phyloP scores from a whole-genome alignment of 1,284 basidiomycete species.

The Moesziomyces sp. region DNA sequence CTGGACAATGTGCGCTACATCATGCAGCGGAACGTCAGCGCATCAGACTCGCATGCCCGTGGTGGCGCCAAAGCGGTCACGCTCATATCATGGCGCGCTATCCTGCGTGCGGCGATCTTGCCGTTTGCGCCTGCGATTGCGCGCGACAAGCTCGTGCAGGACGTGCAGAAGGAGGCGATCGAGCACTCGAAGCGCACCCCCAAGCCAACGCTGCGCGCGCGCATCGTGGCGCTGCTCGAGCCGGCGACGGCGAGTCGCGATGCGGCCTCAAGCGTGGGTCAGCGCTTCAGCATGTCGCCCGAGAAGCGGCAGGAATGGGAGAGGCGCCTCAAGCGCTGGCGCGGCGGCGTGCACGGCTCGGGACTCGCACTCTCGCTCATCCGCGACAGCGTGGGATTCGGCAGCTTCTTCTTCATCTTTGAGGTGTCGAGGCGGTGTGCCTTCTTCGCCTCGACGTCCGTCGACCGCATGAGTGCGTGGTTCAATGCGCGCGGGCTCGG shows the following conservation, averaged over 20 bases:
- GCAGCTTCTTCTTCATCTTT: conserved; percentile 68
- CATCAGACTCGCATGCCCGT: conserved; percentile 5
- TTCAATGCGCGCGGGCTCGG: conserved; percentile 47
- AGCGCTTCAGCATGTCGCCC: conserved; percentile 31
- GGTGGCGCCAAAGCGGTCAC: conserved; percentile 4
- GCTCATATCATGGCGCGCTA: conserved; percentile 60
- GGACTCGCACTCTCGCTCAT: conserved; percentile 65
- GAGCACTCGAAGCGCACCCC: conserved; percentile 29
- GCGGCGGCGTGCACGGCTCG: conserved; percentile 61
- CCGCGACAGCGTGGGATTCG: conserved; percentile 67
- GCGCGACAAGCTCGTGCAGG: conserved; percentile 44
- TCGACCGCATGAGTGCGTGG: conserved; percentile 57
- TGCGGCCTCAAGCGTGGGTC: conserved; percentile 6
- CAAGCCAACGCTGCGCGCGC: conserved; percentile 21
- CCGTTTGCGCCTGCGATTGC: conserved; percentile 59
- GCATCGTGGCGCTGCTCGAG: conserved; percentile 21
- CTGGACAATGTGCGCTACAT: conserved; percentile 69
- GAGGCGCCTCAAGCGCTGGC: conserved; percentile 49
- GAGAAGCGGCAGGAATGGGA: conserved; percentile 62
- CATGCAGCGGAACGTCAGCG: conserved; percentile 55
- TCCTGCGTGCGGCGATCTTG: conserved; percentile 61
- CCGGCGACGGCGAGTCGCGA: conserved; percentile 19
- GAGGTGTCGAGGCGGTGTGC: conserved; percentile 66
- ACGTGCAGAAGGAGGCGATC: conserved; percentile 46
- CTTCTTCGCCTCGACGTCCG: conserved; percentile 56